phyloP scores from a whole-genome alignment of 768 basidiomycete species.

The Suillus alpinus region DNA sequence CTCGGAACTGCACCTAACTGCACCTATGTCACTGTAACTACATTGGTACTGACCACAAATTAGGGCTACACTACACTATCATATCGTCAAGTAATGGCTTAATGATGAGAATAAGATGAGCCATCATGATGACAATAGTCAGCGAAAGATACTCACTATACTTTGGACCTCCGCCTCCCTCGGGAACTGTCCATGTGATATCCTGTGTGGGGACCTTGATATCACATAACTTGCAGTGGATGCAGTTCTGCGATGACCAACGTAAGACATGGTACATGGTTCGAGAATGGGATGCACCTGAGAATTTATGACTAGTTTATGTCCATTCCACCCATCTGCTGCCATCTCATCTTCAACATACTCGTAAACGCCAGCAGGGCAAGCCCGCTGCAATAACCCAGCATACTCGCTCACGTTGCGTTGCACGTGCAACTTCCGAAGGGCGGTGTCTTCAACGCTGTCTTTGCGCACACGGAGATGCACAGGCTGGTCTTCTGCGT shows the following conservation, averaged over 20 bases:
- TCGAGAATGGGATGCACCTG: constrained; percentile 53
- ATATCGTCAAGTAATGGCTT: not conserved
- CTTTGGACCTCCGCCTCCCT: constrained; percentile 95
- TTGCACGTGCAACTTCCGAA: constrained; percentile 64
- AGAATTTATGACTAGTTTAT: constrained; percentile 93
- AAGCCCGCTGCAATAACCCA: constrained; percentile 83
- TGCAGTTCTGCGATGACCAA: constrained; percentile 63
- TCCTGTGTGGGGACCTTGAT: constrained; percentile 97
- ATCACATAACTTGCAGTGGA: constrained; percentile 94
- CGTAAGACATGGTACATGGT: not conserved
- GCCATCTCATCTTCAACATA: constrained; percentile 76
- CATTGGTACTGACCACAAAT: not conserved
- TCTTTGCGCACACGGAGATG: constrained; percentile 70
- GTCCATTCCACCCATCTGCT: constrained; percentile 68
- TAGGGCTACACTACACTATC: not conserved
- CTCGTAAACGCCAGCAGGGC: constrained; percentile 96
- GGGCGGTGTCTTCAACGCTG: constrained; percentile 38
- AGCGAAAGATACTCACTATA: constrained; percentile 60
- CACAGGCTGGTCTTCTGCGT: constrained; percentile 93
- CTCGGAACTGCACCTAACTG: too few species aligned
- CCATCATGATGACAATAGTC: not conserved
- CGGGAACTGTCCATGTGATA: constrained; percentile 95
- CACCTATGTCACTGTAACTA: not conserved
- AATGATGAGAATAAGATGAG: not conserved
- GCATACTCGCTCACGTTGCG: constrained; percentile 79